phyloP scores from a whole-genome alignment of 495 filamentous ascomycete genomes.

The Penicillium crystallinum region DNA sequence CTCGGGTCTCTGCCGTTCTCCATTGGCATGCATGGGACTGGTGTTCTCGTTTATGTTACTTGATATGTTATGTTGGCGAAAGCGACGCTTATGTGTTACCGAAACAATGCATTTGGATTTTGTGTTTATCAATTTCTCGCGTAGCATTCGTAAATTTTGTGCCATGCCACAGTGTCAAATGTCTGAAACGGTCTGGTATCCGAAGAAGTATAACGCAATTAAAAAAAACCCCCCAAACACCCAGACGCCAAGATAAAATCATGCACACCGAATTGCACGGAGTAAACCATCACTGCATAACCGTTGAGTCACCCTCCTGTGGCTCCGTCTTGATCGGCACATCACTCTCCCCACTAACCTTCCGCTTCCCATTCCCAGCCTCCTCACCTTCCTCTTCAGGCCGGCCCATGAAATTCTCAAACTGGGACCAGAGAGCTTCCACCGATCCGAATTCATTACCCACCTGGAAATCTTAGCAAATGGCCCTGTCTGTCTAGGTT shows the following conservation, averaged over 20 bases:
- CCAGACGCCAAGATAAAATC: not conserved
- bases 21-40: conserved; percentile 43
- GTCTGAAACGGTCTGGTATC: conserved; percentile 15
- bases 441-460: conserved; percentile 97
- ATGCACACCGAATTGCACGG: conserved; percentile 1
- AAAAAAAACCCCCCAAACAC: not conserved
- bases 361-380: conserved; percentile 18
- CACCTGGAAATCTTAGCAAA: conserved; percentile 47
- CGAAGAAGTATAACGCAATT: not conserved
- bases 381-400: conserved; percentile 50
- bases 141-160: not conserved
- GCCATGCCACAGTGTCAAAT: too few relatives aligned
- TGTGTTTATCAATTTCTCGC: conserved; percentile 5
- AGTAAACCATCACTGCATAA: conserved; percentile 7
- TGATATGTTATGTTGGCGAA: conserved; percentile 33
- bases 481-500: not conserved
- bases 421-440: conserved; percentile 93
- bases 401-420: conserved; percentile 92
- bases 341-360: conserved; percentile 27
- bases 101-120: conserved; percentile 21
- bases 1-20: conserved; percentile 30
- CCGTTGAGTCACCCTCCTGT: conserved; percentile 15
- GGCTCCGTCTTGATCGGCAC: conserved; percentile 11
- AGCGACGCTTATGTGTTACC: conserved; percentile 29
- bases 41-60: conserved; percentile 36